These are phyloP conservation scores for Eucalyptus erythrocorys DNA, from an alignment of 345 rosid species.

Conservation along the genomic window DNA sequence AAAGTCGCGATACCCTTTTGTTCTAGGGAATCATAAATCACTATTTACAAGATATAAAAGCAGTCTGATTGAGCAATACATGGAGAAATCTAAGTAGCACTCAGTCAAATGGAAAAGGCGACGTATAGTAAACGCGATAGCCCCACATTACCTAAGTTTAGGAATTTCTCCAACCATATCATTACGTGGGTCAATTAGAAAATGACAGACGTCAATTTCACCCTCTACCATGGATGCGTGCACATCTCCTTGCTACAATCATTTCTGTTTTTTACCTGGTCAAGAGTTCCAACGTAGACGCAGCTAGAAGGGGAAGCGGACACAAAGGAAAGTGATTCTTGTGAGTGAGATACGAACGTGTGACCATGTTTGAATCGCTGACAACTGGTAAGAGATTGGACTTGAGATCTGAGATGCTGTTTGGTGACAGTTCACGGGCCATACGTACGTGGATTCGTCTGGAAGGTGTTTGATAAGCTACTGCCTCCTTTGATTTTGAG, in stretches of 20 bases:
- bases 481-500: not conserved
- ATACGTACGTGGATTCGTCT: not conserved
- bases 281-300: not conserved
- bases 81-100: not conserved
- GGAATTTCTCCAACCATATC: not conserved
- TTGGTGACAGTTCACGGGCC: not conserved
- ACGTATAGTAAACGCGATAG: not conserved
- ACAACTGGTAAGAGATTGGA: not conserved
- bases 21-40: not conserved
- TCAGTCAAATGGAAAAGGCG: not conserved
- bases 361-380: not conserved
- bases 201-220: not conserved
- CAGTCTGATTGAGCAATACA: not conserved
- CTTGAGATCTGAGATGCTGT: not conserved
- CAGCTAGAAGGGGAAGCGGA: not conserved
- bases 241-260: not conserved
- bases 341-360: not conserved
- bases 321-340: not conserved
- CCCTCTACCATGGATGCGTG: not conserved
- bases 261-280: not conserved
- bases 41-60: not conserved
- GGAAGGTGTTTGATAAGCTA: not conserved
- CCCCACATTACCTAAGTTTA: not conserved
- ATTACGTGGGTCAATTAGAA: not conserved
- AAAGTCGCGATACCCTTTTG: not conserved